These are phyloP conservation scores for Penicillium turbatum DNA, from an alignment of 495 filamentous ascomycete species.

Conservation along the genomic window DNA sequence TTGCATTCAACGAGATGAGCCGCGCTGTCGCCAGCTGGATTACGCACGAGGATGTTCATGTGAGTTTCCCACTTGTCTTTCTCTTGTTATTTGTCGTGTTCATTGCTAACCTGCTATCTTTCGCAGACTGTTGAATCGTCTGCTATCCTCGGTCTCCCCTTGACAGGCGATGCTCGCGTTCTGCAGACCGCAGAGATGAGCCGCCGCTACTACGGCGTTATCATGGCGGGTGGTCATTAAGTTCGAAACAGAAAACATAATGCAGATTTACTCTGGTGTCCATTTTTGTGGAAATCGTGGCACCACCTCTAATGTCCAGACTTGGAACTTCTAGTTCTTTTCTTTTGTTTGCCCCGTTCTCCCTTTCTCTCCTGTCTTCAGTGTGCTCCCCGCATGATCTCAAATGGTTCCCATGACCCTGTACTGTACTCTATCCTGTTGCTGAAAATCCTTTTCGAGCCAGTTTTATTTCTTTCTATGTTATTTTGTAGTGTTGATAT, in stretches of 20 bases:
- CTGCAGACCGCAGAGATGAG: constrained; percentile 65
- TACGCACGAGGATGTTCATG: constrained; percentile 55
- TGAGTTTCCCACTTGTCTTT: constrained; percentile 30
- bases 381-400: neutral
- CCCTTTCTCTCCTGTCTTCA: neutral
- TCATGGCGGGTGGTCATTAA: constrained; percentile 48
- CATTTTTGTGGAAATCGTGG: neutral
- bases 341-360: neutral
- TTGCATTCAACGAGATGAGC: constrained; percentile 67
- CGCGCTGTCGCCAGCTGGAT: constrained; percentile 56
- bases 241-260: neutral
- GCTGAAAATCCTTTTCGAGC: constrained; percentile 3
- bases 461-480: neutral
- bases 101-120: constrained; percentile 15
- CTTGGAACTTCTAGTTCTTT: neutral
- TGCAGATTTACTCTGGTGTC: neutral
- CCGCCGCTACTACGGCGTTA: constrained; percentile 57
- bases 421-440: constrained; percentile 16
- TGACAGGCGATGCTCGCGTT: constrained; percentile 66
- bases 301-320: neutral
- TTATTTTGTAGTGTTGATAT: neutral
- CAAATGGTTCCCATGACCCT: constrained; percentile 13
- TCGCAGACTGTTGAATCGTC: constrained; percentile 36
- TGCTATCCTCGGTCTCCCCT: constrained; percentile 59
- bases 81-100: neutral